phyloP scores from a whole-genome alignment of 805 yeast species.

The Ogataea sp. region DNA sequence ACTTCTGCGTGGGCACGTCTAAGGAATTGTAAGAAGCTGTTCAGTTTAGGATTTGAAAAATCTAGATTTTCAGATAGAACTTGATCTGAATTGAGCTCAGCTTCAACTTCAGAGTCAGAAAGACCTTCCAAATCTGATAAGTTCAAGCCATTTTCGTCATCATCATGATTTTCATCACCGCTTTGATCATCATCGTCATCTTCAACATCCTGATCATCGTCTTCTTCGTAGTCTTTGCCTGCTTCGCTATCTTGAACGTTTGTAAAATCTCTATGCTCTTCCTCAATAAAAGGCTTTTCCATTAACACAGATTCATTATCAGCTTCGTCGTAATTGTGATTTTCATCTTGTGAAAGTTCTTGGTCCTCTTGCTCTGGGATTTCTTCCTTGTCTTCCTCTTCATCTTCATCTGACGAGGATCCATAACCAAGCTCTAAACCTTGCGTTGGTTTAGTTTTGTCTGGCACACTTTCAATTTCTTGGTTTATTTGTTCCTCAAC shows the following conservation, averaged over 20 bases:
- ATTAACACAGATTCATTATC: too few relatives aligned
- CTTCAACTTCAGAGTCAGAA: not conserved
- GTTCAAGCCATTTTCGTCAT: slow-evolving; percentile 8
- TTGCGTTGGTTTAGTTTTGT: not conserved
- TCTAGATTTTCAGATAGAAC: not conserved
- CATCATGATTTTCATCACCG: slow-evolving; percentile 3
- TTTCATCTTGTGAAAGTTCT: too few relatives aligned
- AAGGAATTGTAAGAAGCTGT: not conserved
- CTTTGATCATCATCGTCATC: slow-evolving; percentile 3
- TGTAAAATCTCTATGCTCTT: too few relatives aligned
- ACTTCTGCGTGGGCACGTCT: not conserved
- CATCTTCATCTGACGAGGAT: slow-evolving; percentile 1
- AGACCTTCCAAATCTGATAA: slow-evolving; percentile 10
- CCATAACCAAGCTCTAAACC: slow-evolving; percentile 11
- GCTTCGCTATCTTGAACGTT: too few relatives aligned
- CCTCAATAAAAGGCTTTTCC: too few relatives aligned
- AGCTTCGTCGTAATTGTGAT: too few relatives aligned
- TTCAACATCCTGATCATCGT: slow-evolving; percentile 1
- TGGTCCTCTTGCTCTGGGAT: not conserved
- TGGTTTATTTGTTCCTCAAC: not conserved
- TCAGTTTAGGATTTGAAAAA: not conserved
- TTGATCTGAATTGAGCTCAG: not conserved
- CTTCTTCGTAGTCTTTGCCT: not conserved
- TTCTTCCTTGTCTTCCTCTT: not conserved
- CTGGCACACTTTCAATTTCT: not conserved